These are phyloP conservation scores for Eragrostis tef DNA, from an alignment of 202 grass and related monocot species.

Conservation along the genomic window DNA sequence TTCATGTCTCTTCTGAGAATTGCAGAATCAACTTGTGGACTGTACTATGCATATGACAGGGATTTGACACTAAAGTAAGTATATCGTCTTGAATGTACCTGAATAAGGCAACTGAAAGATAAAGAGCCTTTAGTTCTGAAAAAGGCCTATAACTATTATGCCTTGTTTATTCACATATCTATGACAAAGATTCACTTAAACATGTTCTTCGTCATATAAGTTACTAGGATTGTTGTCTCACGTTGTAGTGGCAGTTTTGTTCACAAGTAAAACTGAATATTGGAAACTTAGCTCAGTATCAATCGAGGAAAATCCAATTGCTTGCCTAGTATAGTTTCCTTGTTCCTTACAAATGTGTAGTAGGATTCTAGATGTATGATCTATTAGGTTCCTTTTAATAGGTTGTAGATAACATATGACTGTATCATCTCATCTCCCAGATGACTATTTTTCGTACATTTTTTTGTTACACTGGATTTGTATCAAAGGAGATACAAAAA, in stretches of 20 bases:
- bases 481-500: neutral
- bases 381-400: neutral
- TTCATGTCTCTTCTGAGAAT: slow-evolving; percentile 95
- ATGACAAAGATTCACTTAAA: slow-evolving; percentile 25
- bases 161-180: too few relatives aligned
- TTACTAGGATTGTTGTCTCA: neutral
- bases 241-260: neutral
- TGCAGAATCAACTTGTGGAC: slow-evolving; percentile 74
- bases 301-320: neutral
- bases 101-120: slow-evolving; percentile 17
- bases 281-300: neutral
- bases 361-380: neutral
- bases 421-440: neutral
- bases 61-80: slow-evolving; percentile 95
- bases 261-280: too few relatives aligned
- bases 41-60: slow-evolving; percentile 87
- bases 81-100: slow-evolving; percentile 31
- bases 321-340: slow-evolving; percentile 3
- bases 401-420: neutral
- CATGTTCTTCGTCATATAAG: slow-evolving; percentile 25
- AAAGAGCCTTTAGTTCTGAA: neutral
- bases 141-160: slow-evolving; percentile 6
- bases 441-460: neutral
- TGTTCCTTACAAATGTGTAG: slow-evolving; percentile 10
- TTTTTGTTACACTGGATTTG: neutral